These are phyloP conservation scores for Kalmusia sp. DNA, from an alignment of 2,329 filamentous ascomycete species.

Conservation along the genomic window DNA sequence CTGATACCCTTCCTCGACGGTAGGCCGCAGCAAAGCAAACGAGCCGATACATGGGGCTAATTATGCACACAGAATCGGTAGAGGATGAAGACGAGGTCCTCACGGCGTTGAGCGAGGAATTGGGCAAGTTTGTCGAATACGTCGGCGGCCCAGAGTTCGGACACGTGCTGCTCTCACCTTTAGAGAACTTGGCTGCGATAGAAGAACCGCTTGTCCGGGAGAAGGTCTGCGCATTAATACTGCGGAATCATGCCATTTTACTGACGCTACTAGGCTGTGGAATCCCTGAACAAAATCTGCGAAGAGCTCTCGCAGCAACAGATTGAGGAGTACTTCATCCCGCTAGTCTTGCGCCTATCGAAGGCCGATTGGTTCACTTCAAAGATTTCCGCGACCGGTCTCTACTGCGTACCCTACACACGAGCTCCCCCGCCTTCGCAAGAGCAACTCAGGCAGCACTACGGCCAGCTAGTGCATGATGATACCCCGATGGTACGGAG, in stretches of 20 bases:
- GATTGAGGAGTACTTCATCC: constrained; percentile 97
- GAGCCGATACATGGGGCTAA: constrained; percentile 40
- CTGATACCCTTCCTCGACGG: constrained; percentile 98
- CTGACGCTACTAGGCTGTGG: constrained; percentile 76
- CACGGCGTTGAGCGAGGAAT: constrained; percentile 94
- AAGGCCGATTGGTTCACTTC: constrained; percentile 99
- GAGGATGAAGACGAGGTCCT: constrained; percentile 99
- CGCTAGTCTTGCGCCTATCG: constrained; percentile 90
- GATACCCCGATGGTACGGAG: constrained; percentile 99
- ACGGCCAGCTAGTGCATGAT: constrained; percentile 91
- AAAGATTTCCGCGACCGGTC: constrained; percentile 95
- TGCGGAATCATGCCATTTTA: background rate
- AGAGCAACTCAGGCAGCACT: constrained; percentile 90
- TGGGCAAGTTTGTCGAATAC: constrained; percentile 96
- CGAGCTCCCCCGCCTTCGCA: constrained; percentile 89
- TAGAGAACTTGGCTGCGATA: constrained; percentile 98
- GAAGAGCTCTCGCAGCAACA: constrained; percentile 87
- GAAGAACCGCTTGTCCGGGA: constrained; percentile 97
- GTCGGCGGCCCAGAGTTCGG: constrained; percentile 93
- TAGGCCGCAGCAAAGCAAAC: constrained; percentile 52
- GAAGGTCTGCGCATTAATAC: constrained; percentile 73
- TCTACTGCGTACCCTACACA: constrained; percentile 92
- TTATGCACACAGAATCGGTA: constrained; percentile 77
- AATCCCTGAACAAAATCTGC: constrained; percentile 99
- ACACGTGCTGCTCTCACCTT: constrained; percentile 93